Evolutionary conservation across 768 basidiomycete species (phyloP), one percentile per base, ranked within the genome.

Genomic region (Leccinum uliginosum): DNA sequence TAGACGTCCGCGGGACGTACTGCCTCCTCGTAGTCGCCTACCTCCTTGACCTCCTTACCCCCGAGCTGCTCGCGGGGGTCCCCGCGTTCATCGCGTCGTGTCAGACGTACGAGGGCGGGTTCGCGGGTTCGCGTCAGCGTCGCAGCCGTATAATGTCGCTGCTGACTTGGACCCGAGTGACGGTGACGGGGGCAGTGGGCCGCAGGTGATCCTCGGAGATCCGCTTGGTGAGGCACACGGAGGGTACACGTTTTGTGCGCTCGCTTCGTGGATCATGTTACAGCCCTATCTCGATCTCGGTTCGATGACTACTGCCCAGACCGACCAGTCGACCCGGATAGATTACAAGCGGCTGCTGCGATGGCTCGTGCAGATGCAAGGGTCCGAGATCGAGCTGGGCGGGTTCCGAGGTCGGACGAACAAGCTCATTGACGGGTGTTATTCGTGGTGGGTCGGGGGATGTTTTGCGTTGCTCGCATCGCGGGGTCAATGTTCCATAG

Each of bases 351-450:
- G 73, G 19, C 77, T 95, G 10, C 65, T 91, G 35, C 75, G 95
- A 5, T 98, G 94, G 94, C 79, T 88, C 3, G 85, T 83, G 4
- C 77, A 85, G 45, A 88, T 97, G 86, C 96, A 98, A 68, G 94
- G 93, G 0, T 72, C 74, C 2, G 85, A 85, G 44, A 78, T 81
- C 11, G 96, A 98, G 67, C 77, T 93, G 9, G 96, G 94, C 3
- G 97, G 97, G 2, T 98, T 99, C 74, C 81, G 80, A 54, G 97
- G 97, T 0, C 78, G 97, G 53, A 92, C 93, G 61, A 99, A 98
- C 70, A 99, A 99, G 71, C 81, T 99, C n/a, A 95, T 99, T 0
- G 97, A 99, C 65, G 97, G 96, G 4, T 99, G 97, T 72, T 99
- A 99, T 72, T 87, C 89, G 19, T 99, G 97, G 97, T 99, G 96